phyloP scores from a whole-genome alignment of 2,329 filamentous ascomycete species.

The Apiospora hydei region DNA sequence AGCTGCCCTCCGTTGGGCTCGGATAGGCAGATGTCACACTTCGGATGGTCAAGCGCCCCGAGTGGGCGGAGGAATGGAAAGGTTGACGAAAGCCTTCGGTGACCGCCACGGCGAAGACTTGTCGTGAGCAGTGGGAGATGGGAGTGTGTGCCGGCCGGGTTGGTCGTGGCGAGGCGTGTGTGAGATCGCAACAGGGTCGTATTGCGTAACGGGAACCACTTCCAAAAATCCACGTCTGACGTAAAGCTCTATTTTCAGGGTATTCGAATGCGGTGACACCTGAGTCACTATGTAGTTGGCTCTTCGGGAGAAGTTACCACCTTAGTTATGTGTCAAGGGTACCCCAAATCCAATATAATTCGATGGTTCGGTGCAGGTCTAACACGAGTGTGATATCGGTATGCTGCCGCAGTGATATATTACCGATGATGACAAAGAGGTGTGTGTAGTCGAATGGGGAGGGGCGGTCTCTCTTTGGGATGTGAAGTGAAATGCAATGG shows the following conservation, averaged over 20 bases:
- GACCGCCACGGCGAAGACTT: constrained; percentile 29
- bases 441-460: constrained; percentile 29
- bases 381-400: constrained; percentile 20
- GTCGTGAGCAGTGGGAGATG: not conserved
- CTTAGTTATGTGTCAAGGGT: constrained; percentile 7
- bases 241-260: constrained; percentile 13
- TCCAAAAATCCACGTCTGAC: constrained; percentile 14
- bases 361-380: constrained; percentile 18
- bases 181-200: constrained; percentile 8
- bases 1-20: constrained; percentile 16
- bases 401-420: constrained; percentile 19
- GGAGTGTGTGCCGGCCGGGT: not conserved
- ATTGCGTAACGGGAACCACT: constrained; percentile 17
- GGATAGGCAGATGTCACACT: constrained; percentile 7
- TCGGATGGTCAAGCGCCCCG: not conserved
- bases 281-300: constrained; percentile 10
- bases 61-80: constrained; percentile 11
- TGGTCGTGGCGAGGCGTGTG: not conserved
- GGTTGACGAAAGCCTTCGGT: constrained; percentile 26
- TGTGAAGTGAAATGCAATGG: constrained; percentile 29
- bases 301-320: constrained; percentile 8
- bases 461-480: constrained; percentile 35
- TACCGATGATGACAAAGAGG: constrained; percentile 16
- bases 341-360: constrained; percentile 17
- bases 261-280: constrained; percentile 18